Percentiles rank a stretch among this genome's conserved stretches.
Evolutionary conservation across 2,329 filamentous ascomycete genomes (phyloP).

Genomic region (Zymoseptoria brevis): DNA sequence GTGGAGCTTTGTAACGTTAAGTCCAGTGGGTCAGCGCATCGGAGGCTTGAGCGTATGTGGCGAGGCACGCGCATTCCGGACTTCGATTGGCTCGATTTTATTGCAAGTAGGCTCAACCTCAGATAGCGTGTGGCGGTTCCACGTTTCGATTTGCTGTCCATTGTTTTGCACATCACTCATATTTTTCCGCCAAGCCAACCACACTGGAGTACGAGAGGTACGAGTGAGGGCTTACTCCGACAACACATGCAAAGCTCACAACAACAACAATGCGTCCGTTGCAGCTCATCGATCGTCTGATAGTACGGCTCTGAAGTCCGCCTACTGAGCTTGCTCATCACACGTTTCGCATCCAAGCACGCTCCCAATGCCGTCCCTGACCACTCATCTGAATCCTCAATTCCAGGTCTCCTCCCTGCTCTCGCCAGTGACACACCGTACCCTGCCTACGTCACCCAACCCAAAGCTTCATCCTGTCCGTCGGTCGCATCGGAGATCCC

Average conservation of each 20-base stretch:
- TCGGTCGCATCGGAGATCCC: slow-evolving; percentile 12
- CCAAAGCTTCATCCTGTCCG: background rate
- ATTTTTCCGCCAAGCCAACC: too few relatives aligned
- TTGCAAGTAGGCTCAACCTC: too few relatives aligned
- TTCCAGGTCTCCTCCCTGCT: background rate
- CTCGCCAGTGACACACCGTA: background rate
- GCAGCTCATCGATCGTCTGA: background rate
- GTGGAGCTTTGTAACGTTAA: too few relatives aligned
- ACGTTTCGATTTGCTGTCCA: too few relatives aligned
- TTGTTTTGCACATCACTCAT: too few relatives aligned
- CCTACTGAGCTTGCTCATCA: background rate
- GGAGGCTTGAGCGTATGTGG: too few relatives aligned
- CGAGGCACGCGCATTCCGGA: too few relatives aligned
- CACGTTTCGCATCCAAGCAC: background rate
- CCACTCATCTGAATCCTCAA: background rate
- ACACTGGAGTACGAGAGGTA: too few relatives aligned
- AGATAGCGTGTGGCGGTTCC: too few relatives aligned
- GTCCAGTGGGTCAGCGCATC: too few relatives aligned
- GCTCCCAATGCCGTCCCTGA: background rate
- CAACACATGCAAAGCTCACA: background rate
- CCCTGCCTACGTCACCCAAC: background rate
- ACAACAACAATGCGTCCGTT: background rate
- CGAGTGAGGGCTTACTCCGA: background rate
- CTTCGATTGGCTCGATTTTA: too few relatives aligned
- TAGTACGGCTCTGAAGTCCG: background rate